These are phyloP conservation scores for Insectozyma bohioensis DNA, from an alignment of 1,139 yeast genomes.

Conservation along the genomic window DNA sequence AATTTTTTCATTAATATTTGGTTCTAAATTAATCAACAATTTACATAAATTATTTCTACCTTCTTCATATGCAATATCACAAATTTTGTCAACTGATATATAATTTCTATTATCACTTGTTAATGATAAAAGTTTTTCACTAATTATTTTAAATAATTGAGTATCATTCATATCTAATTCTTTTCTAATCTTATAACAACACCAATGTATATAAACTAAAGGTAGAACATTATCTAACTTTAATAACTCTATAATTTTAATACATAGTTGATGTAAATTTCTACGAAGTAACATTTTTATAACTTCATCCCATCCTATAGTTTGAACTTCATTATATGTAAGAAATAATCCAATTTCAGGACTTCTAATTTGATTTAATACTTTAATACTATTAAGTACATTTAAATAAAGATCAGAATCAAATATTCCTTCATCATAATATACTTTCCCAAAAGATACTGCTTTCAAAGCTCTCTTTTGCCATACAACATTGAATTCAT, in stretches of 20 bases:
- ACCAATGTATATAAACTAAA: slow-evolving; percentile 75
- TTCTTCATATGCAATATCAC: slow-evolving; percentile 75
- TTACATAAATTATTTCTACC: slow-evolving; percentile 75
- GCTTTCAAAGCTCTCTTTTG: slow-evolving; percentile 80
- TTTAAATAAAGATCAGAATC: slow-evolving; percentile 62
- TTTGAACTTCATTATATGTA: slow-evolving; percentile 54
- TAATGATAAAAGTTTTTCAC: slow-evolving; percentile 39
- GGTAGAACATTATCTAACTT: slow-evolving; percentile 48
- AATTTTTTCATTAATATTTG: slow-evolving; percentile 61
- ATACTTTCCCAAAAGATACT: slow-evolving; percentile 83
- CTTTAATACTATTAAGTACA: slow-evolving; percentile 59
- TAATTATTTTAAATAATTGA: slow-evolving; percentile 52
- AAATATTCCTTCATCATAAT: slow-evolving; percentile 40
- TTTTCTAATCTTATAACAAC: slow-evolving; percentile 63
- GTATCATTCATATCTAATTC: slow-evolving; percentile 58
- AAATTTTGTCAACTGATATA: slow-evolving; percentile 63
- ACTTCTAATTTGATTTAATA: slow-evolving; percentile 67
- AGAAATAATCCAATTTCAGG: slow-evolving; percentile 67
- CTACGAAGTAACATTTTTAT: slow-evolving; percentile 61
- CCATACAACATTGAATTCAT: slow-evolving; percentile 74
- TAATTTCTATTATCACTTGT: slow-evolving; percentile 20
- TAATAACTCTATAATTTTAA: slow-evolving; percentile 58
- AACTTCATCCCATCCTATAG: slow-evolving; percentile 53
- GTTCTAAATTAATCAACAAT: slow-evolving; percentile 65
- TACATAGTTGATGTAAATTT: slow-evolving; percentile 60